These are phyloP conservation scores for Plasmodium reichenowi DNA, from an alignment of 169 alveolate genomes.

Conservation along the genomic window DNA sequence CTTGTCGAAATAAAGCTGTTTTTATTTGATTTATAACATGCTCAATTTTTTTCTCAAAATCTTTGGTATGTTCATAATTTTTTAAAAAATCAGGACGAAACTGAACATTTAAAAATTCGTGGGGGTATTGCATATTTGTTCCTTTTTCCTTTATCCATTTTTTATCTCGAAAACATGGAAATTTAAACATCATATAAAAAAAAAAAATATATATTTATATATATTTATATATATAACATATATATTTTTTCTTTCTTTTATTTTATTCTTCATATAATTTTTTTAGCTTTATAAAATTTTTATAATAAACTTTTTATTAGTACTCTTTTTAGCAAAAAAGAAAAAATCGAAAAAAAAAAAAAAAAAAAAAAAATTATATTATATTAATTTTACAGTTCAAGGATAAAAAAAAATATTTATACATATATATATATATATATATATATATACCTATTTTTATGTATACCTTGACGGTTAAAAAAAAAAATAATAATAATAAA, in stretches of 20 bases:
- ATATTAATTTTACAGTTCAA: no score
- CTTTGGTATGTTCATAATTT: slow-evolving; percentile 49
- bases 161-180: slow-evolving; percentile 74
- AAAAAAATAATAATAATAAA: no score
- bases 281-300: no score
- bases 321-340: background rate
- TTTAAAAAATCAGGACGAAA: slow-evolving; percentile 69
- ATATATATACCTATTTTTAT: no score
- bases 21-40: slow-evolving; percentile 46
- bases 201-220: background rate
- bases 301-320: no score
- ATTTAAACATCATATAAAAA: slow-evolving; percentile 31
- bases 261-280: no score
- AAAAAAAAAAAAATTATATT: background rate
- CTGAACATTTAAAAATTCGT: slow-evolving; percentile 49
- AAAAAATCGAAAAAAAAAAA: background rate
- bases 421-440: no score
- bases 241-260: no score
- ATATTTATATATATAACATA: no score
- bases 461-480: no score
- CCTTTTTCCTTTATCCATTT: slow-evolving; percentile 73
- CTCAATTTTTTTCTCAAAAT: slow-evolving; percentile 44
- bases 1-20: slow-evolving; percentile 66
- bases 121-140: slow-evolving; percentile 52
- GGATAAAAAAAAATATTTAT: no score